These are phyloP conservation scores for Candida railenensis DNA, from an alignment of 805 yeast species.

Conservation along the genomic window DNA sequence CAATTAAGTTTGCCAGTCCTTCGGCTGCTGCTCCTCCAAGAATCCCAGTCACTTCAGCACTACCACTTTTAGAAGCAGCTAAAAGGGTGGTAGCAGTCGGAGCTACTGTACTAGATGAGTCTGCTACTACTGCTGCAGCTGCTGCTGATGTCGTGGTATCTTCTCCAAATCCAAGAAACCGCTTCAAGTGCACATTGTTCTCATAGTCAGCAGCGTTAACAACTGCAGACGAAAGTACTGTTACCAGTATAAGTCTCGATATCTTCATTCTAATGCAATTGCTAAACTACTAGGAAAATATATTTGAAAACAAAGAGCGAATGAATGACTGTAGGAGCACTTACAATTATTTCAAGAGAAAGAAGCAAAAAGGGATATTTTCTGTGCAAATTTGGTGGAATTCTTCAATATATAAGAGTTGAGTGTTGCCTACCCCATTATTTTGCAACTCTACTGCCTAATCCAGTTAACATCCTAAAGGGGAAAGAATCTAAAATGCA, in stretches of 20 bases:
- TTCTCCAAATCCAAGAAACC: not conserved
- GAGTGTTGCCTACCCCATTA: not conserved
- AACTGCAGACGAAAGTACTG: conserved; percentile 4
- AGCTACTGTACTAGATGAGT: conserved; percentile 3
- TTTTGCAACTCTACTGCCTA: not conserved
- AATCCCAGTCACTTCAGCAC: not conserved
- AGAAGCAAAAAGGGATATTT: not conserved
- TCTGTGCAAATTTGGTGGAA: not conserved
- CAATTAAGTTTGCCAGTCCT: conserved; percentile 7
- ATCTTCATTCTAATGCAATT: conserved; percentile 6
- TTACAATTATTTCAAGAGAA: not conserved
- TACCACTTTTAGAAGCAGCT: conserved; percentile 8
- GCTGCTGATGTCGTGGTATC: not conserved
- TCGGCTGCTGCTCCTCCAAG: not conserved
- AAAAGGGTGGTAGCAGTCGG: conserved; percentile 5
- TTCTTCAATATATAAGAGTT: not conserved
- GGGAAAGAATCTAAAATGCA: not conserved
- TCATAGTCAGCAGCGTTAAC: conserved; percentile 4
- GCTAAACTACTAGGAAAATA: not conserved
- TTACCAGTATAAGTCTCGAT: conserved; percentile 5
- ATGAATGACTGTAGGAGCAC: conserved; percentile 3
- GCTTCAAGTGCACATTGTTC: not conserved
- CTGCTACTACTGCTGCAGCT: conserved; percentile 3
- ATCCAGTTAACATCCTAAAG: not conserved
- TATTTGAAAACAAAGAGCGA: not conserved